Evolutionary conservation across 1,284 basidiomycete species (phyloP), one percentile per base, ranked within the genome.

Genomic region (Tylopilus sp.): DNA sequence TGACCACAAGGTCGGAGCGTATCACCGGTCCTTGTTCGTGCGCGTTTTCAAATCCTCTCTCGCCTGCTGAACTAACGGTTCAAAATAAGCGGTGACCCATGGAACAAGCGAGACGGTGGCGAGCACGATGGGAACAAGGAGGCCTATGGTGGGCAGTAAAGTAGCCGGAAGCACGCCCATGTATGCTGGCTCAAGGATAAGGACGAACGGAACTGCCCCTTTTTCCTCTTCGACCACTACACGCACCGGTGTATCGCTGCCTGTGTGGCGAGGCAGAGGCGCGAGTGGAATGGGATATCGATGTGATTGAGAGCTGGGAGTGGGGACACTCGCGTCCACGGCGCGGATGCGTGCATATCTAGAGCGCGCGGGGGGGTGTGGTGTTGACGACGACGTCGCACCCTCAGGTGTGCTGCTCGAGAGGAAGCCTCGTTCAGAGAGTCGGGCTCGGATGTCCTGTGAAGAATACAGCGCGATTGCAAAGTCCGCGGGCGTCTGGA

Each of bases 161-260:
- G 82, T 78, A 10, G 72, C 72, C 2, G 86, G 86, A 19, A 88
- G 66, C 20, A 83, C 69, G n/a, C 82, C 83, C 26, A 81, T 62
- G 49, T 80, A 73, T 1, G 83, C 68, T 22, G 82, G 86, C 57
- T 88, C 86, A 33, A 88, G 62, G 14, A 74, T 68, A 17, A 88
- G 59, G 46, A 76, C 67, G 57, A 86, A 76, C 2, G 79, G 74
- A 1, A 85, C 75, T 7, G 3, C 7, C 8, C 3, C 5, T 50
- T 31, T 50, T 28, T 66, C 49, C 4, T 48, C 28, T 44, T 26
- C 40, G 26, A 17, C 41, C 42, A 31, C 48, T 2, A 36, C 37
- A 5, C 10, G 17, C 33, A 24, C 50, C 43, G 46, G 49, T 22
- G 11, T 31, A 13, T 33, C 58, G 28, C 29, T 42, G 42, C 4